Conservation (phyloP, 805 yeast species). For the Lachancea kluyveri region DNA sequence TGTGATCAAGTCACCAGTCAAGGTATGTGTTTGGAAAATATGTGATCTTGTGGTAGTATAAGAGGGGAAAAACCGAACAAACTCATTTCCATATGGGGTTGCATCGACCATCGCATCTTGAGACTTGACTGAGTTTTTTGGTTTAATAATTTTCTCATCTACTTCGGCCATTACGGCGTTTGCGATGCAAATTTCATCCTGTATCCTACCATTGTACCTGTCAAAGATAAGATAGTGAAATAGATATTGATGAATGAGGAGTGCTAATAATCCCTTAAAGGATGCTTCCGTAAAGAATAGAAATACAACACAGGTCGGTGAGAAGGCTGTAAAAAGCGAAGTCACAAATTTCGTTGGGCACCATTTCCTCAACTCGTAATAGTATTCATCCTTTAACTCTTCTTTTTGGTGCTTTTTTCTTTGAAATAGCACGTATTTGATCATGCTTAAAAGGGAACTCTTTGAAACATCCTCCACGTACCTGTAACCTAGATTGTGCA, state of each 20-base stretch:
- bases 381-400: slow-evolving; percentile 27
- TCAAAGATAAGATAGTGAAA: slow-evolving; percentile 36
- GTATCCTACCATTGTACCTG: slow-evolving; percentile 41
- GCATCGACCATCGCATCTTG: slow-evolving; percentile 62
- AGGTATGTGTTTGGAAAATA: slow-evolving; percentile 47
- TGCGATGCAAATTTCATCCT: slow-evolving; percentile 55
- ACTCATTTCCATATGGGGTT: slow-evolving; percentile 31
- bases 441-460: slow-evolving; percentile 20
- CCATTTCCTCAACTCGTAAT: slow-evolving; percentile 63
- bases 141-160: slow-evolving; percentile 55
- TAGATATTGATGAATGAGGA: slow-evolving; percentile 33
- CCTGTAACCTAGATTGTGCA: slow-evolving; percentile 15
- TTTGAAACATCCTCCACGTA: slow-evolving; percentile 16
- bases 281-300: slow-evolving; percentile 35
- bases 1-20: slow-evolving; percentile 26
- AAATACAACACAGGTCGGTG: slow-evolving; percentile 50
- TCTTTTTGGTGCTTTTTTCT: slow-evolving; percentile 8
- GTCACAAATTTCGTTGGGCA: slow-evolving; percentile 55
- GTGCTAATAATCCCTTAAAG: slow-evolving; percentile 32
- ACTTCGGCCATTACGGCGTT: slow-evolving; percentile 60
- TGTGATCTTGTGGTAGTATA: slow-evolving; percentile 26
- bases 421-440: slow-evolving; percentile 13
- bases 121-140: slow-evolving; percentile 42
- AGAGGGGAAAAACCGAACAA: slow-evolving; percentile 29
- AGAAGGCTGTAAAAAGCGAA: slow-evolving; percentile 44